Evolutionary conservation across 2,329 filamentous ascomycete genomes (phyloP).

Genomic region (Grosmannia huntii): DNA sequence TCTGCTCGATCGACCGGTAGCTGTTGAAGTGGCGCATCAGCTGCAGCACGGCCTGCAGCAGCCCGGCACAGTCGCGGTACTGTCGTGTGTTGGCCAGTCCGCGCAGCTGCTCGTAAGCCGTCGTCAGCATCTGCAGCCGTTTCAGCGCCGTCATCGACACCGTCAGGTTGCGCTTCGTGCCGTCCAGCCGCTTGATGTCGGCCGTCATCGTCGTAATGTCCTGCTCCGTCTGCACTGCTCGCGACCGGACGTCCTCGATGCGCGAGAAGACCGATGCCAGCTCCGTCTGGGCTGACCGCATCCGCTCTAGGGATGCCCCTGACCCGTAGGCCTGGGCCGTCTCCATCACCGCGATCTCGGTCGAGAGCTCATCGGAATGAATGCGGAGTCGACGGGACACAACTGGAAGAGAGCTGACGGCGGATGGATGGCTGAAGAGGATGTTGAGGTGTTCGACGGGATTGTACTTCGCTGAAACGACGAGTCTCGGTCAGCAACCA

Average conservation of each 20-base stretch:
- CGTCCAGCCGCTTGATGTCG: slow-evolving; percentile 93
- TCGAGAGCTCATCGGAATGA: slow-evolving; percentile 72
- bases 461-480: slow-evolving; percentile 25
- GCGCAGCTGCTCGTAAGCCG: slow-evolving; percentile 92
- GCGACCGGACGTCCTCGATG: slow-evolving; percentile 82
- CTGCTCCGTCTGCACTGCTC: slow-evolving; percentile 84
- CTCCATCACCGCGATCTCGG: slow-evolving; percentile 60
- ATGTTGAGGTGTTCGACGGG: slow-evolving; percentile 86
- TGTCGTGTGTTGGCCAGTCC: slow-evolving; percentile 74
- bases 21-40: slow-evolving; percentile 98
- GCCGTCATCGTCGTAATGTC: slow-evolving; percentile 98
- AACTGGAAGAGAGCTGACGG: slow-evolving; percentile 61
- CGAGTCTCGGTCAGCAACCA: background rate
- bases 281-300: slow-evolving; percentile 82
- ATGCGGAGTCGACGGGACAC: slow-evolving; percentile 61
- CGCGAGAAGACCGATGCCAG: slow-evolving; percentile 83
- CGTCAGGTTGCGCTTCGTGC: slow-evolving; percentile 91
- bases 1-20: slow-evolving; percentile 95
- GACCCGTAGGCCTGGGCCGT: slow-evolving; percentile 74
- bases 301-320: slow-evolving; percentile 76
- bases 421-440: slow-evolving; percentile 81
- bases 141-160: slow-evolving; percentile 97
- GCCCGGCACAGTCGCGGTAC: slow-evolving; percentile 86
- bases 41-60: slow-evolving; percentile 90
- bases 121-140: slow-evolving; percentile 94